Evolutionary conservation across 345 rosid genomes (phyloP), one percentile per base, ranked within the genome.

Genomic region (Garcia nutans): DNA sequence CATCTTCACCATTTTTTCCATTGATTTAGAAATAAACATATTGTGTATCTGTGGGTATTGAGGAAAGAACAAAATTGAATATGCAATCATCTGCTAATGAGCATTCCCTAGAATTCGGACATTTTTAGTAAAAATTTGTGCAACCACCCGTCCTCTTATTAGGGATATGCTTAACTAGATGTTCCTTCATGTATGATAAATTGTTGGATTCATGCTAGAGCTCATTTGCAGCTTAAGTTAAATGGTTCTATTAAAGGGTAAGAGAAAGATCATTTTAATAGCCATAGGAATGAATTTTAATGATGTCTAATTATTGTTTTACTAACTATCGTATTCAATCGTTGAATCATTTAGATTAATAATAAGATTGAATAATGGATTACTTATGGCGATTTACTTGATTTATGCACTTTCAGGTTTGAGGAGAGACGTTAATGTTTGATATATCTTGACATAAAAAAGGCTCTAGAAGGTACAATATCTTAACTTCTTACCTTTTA

Each of bases 391-490:
- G 49, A 65, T 75, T 47, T 20, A 0, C 8, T 59, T 47, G 65
- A 41, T 55, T 58, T 23, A 2, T 68, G 8, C 2, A 52, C 52
- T 68, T 71, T 31, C 83, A 95, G 98, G 98, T 33, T 93, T 93
- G 96, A 89, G 99, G 76, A 85, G 83, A 62, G 80, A 91, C 77
- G 89, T 89, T 42, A 87, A 90, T 76, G 81, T 93, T 63, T 95
- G 71, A 93, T 95, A 81, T 90, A 82, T 82, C 92, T 93, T 13
- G 82, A 93, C 74, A 84, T 89, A 49, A 84, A 76, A 85, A 95
- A 93, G 86, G 96, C 97, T 75, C 77, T 95, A n/a, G 89, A 87
- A 91, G 98, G 98, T 93, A 85, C 56, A 22, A 15, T 26, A 13
- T 11, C 56, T 26, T 5, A 49, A 12, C 31, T 56, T 10, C 8